phyloP scores from a whole-genome alignment of 352 stramenopile species.

The Globisporangium paddicum region DNA sequence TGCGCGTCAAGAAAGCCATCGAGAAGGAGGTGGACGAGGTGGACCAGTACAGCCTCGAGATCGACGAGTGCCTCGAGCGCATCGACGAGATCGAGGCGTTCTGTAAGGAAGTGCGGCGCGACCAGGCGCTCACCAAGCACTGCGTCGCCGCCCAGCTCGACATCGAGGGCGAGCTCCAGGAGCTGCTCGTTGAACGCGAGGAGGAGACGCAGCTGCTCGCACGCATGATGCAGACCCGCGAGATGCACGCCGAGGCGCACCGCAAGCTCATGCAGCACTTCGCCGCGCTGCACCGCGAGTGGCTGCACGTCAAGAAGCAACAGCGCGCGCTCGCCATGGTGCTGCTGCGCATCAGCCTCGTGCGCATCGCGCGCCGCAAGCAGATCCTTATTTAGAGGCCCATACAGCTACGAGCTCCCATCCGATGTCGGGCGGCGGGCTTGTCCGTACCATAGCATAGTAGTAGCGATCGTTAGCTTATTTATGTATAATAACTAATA shows the following conservation, averaged over 20 bases:
- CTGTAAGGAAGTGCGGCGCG: conserved; percentile 12
- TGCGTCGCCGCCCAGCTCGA: conserved; percentile 8
- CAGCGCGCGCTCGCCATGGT: conserved; percentile 18
- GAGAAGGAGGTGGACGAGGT: conserved; percentile 18
- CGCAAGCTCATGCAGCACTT: conserved; percentile 21
- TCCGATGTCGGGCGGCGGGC: no score
- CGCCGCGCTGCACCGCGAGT: conserved; percentile 14
- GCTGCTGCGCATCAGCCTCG: conserved; percentile 17
- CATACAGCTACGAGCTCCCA: not conserved
- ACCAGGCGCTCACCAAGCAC: conserved; percentile 14
- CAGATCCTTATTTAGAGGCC: conserved; percentile 9
- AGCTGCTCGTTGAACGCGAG: conserved; percentile 15
- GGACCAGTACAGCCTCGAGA: conserved; percentile 16
- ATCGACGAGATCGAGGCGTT: conserved; percentile 18
- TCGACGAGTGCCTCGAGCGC: conserved; percentile 17
- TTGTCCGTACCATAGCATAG: conserved; percentile 9
- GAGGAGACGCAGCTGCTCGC: conserved; percentile 19
- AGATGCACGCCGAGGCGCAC: conserved; percentile 18
- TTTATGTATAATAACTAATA: conserved; percentile 17
- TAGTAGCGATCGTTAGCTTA: conserved; percentile 12
- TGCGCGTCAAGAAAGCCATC: conserved; percentile 18
- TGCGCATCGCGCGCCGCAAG: conserved; percentile 16
- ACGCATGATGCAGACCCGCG: conserved; percentile 19
- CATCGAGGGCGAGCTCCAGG: conserved; percentile 16
- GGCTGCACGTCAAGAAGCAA: conserved; percentile 20